Percentiles rank a stretch among this genome's conserved stretches.
Evolutionary conservation across 768 basidiomycete species (phyloP).

Genomic region (Lentinula aciculospora): DNA sequence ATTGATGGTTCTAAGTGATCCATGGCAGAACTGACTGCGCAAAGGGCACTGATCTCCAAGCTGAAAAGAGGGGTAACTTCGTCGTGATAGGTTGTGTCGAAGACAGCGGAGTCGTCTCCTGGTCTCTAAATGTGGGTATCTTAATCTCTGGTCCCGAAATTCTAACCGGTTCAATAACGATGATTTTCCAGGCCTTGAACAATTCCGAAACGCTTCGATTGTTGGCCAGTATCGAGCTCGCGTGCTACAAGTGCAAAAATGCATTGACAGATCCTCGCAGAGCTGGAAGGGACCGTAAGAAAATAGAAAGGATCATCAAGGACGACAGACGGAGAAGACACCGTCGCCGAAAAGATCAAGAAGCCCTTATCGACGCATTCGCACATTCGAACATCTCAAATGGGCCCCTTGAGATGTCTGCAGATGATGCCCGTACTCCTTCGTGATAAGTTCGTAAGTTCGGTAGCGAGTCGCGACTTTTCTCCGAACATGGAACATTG

Average conservation of each 20-base stretch:
- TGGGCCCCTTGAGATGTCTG: constrained; percentile 12
- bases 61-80: constrained; percentile 85
- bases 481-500: not conserved
- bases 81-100: constrained; percentile 80
- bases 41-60: constrained; percentile 68
- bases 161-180: not conserved
- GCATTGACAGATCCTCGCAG: constrained; percentile 61
- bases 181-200: constrained; percentile 57
- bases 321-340: constrained; percentile 80
- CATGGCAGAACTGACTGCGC: not conserved
- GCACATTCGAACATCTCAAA: constrained; percentile 44
- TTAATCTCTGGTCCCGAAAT: constrained; percentile 5
- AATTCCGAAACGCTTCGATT: constrained; percentile 79
- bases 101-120: constrained; percentile 67
- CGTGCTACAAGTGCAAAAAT: constrained; percentile 73
- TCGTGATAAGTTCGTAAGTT: not conserved
- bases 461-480: not conserved
- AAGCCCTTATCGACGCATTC: constrained; percentile 77
- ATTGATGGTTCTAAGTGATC: not conserved
- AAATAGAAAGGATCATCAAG: constrained; percentile 77
- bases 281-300: constrained; percentile 60
- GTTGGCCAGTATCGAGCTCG: constrained; percentile 79
- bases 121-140: constrained; percentile 74
- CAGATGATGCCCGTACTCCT: not conserved
- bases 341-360: constrained; percentile 78